Evolutionary conservation across 768 basidiomycete species (phyloP), one percentile per base, ranked within the genome.

Genomic region (Lentinula sp.): DNA sequence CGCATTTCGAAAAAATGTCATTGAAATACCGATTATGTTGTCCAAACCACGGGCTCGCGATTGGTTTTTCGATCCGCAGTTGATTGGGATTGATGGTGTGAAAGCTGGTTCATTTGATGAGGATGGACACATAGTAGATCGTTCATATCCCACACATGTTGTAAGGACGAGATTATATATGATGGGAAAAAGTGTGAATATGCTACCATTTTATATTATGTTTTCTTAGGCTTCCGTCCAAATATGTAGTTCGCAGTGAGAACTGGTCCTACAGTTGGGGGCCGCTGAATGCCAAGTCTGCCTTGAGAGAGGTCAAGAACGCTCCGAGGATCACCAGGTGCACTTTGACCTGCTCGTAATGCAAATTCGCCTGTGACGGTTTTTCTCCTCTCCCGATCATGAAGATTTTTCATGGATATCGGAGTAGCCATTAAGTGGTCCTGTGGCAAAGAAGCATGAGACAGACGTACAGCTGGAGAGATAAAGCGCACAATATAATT

Each of bases 341-440:
- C 72, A 20, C 80, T 80, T 62, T 84, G 79, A 36, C 88, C 88
- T 33, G 86, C 85, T 61, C 68, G 77, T 10, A 67, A 66, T 28
- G 72, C 74, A 48, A 73, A 33, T 69, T 65, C 57, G 45, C 37
- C 35, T 15, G 37, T 35, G 56, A 63, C 5, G 67, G 56, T 45
- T 72, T 68, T 73, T 65, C 57, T 65, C 66, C 65, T 70, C 70
- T 59, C 70, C 69, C 35, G 68, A 58, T 76, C 80, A 72, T 78
- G 77, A 60, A 80, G 74, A 52, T 80, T 65, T 62, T 77, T 67
- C 68, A 76, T 77, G 62, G 78, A 81, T 57, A 88, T 66, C 0
- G 90, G 88, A 53, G 81, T 80, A 1, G 90, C 90, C 50, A 92
- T 68, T 36, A 91, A 71, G 39, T 82, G 81, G 63, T 90, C 87